Evolutionary conservation across 1,284 basidiomycete species (phyloP), one percentile per base, ranked within the genome.

Genomic region (Heimioporus punctisporus): DNA sequence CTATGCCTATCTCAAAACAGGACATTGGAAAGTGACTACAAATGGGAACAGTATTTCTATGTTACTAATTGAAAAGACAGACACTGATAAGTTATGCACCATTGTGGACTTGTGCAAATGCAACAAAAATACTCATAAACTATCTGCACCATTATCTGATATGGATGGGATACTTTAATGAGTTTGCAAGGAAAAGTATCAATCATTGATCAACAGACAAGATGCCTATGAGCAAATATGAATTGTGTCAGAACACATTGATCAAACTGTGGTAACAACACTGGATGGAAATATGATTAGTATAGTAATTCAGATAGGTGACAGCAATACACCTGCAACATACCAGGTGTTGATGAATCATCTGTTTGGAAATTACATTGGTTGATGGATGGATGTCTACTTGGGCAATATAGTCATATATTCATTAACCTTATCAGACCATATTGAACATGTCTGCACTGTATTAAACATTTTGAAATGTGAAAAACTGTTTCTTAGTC

Each of bases 181-280:
- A 0, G 65, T 70, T 0, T 52, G 65, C 0, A 23, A 59, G 5
- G 51, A 61, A 0, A 50, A 56, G 12, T 72, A 68, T 37, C n/a
- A 58, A 1, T 69, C 67, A 0, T 47, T 68, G 0, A 62, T 76
- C 0, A 68, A 76, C 55, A 63, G 67, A 0, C 56, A 67, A 19
- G 70, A 75, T 30, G 66, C 71, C 0, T 77, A 74, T 30, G 65
- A 76, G 43, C 73, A 76, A 27, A 74, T 76, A 3, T 44, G 61
- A 0, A 64, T 76, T 0, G 49, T 64, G 0, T 66, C 68, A 0
- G 67, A 71, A n/a, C 66, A 77, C 44, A 68, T 76, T 0, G 21
- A 54, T 0, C 15, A 50, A 0, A 50, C 64, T 0, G 48, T 64
- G 0, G 63, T 76, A 0, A 62, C 64, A 0, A 74, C 65, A 0